Evolutionary conservation across 2,329 filamentous ascomycete genomes (phyloP), one percentile per base, ranked within the genome.

Genomic region (Colletotrichum sp.): DNA sequence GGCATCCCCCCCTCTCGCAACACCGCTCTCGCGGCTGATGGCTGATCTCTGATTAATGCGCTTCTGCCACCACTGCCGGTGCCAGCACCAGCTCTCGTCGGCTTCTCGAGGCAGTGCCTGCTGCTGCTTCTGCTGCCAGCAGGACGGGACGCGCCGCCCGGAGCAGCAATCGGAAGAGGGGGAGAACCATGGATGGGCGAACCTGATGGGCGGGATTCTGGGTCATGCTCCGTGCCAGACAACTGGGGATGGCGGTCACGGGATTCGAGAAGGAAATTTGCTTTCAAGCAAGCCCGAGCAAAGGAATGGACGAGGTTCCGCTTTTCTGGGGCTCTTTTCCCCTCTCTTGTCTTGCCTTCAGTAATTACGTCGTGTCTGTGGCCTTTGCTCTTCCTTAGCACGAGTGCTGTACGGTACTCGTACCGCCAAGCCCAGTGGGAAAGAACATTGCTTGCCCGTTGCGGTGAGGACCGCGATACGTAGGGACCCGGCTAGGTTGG

Each of bases 101-200:
- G 73, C 63, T 64, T 55, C 68, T 49, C 55, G 32, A 75, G 72
- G 72, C 69, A 9, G 34, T 63, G 57, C 44, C 44, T 52, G 44
- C 44, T 52, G 44, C 44, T 52, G n/a, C 44, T 52, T 52, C 44
- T 52, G 44, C n/a, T 52, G 44, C 73, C 73, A 76, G 57, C 70
- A 64, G 72, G 64, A 64, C 73, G 73, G 73, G 73, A 76, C 73
- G 73, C 73, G 73, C 73, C 73, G 73, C 44, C 64, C 64, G 73
- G 65, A 73, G 57, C 59, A 72, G 64, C 55, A 72, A 30, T 72
- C 64, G 55, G 69, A 39, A 72, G 57, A 36, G 70, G 64, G 64
- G 63, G 18, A 63, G 21, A 21, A n/a, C 52, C 73, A 59, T 75
- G 68, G 62, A 64, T 34, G 55, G 64, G 30, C 57, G 39, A 76